Base-by-base conservation (phyloP, 352 stramenopile species). In the Globisporangium paroecandrum region DNA sequence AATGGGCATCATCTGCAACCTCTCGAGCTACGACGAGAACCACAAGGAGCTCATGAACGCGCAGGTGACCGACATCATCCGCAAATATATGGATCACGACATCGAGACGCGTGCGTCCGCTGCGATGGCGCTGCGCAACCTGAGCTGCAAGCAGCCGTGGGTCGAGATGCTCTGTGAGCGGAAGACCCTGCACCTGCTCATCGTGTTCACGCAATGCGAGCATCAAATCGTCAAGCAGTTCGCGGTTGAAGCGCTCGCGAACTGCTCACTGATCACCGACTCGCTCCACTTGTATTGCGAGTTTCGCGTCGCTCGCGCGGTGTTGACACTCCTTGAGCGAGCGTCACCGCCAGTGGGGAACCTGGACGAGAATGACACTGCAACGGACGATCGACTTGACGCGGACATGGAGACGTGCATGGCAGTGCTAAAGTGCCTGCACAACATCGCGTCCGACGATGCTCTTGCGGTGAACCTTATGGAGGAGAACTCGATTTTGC, bases 151-250 rank as follows among this genome's bases (percentile, higher is more conserved):
- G 18, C 80, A 90, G 53, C 81, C 80, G 4, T 93, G 84, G 81
- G 87, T 91, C 10, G 87, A 94, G 66, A 83, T 94, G 80, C 72
- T 94, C 3, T 93, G 87, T 41, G 83, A 91, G 29, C 78, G 87
- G 1, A 87, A 89, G 46, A 90, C 78, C 4, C 65, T 94, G 53
- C 71, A 79, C 8, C 72, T 94, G 36, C 49, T 93, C 15, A 77
- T 93, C 43, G 32, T 58, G 1, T 92, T 90, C 24, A 82, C 81
- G 4, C 77, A 85, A 36, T 78, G 69, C 13, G 76, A 83, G 0
- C 72, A 92, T n/a, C 70, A 72, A 0, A 70, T 88, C 0, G 85
- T 91, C 4, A 71, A 73, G 10, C 85, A 89, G 38, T 92, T 92
- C 63, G 81, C 80, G 0, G 77, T 89, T 15, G 77, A 93, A 63